A percentile compares a stretch with the other conserved stretches of the same genome.
These are phyloP conservation scores for Rhizoclosmatium globosum DNA, from an alignment of 192 early-diverging fungal species.

Conservation along the genomic window DNA sequence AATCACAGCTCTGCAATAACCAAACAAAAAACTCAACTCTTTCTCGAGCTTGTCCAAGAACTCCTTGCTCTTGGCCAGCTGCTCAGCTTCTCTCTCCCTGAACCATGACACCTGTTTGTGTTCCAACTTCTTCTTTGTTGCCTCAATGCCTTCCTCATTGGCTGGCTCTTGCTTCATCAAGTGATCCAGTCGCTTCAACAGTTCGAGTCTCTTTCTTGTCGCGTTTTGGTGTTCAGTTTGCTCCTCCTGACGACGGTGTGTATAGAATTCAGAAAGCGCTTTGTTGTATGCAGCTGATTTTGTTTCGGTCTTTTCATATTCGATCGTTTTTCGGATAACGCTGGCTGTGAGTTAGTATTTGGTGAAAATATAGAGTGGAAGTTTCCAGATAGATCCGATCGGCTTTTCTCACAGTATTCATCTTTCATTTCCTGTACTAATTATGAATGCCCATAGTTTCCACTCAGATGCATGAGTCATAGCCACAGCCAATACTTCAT, in stretches of 20 bases:
- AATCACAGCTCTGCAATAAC: neutral
- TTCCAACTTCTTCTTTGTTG: neutral
- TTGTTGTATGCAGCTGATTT: constrained; percentile 87
- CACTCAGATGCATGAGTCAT: no score
- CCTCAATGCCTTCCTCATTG: neutral
- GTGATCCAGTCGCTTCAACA: constrained; percentile 2
- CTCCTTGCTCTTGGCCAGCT: constrained; percentile 1
- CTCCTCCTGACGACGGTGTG: constrained; percentile 80
- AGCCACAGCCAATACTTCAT: no score
- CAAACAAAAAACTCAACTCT: constrained; percentile 6
- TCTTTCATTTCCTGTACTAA: no score
- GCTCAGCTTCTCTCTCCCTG: constrained; percentile 9
- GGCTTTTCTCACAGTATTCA: no score
- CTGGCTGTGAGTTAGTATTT: no score
- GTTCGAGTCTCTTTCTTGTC: neutral
- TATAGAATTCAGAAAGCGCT: constrained; percentile 84
- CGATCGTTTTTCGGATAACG: no score
- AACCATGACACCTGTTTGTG: constrained; percentile 27
- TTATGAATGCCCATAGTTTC: no score
- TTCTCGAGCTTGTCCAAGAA: constrained; percentile 22
- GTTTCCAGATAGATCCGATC: no score
- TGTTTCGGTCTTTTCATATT: no score
- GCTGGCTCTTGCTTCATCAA: neutral
- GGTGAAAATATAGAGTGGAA: no score
- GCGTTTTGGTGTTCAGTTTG: neutral